Conservation (phyloP, 1,139 yeast species). For the Geotrichum australiense region DNA sequence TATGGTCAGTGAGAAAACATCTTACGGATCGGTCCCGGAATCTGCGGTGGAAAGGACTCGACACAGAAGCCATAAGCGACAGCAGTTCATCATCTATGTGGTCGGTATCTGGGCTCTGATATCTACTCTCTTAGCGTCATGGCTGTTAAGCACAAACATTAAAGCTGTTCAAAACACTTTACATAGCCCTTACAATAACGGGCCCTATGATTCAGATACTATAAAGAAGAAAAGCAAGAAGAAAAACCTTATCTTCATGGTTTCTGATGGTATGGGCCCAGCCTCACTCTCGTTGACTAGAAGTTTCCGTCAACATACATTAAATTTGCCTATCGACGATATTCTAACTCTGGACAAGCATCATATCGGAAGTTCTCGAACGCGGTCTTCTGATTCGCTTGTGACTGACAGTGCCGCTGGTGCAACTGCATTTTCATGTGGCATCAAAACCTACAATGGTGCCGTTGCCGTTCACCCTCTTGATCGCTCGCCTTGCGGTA, state of each 20-base stretch:
- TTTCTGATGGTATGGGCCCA: constrained; percentile 92
- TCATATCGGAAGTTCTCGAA: constrained; percentile 70
- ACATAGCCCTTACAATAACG: background rate
- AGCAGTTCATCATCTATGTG: constrained; percentile 10
- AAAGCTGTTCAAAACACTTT: background rate
- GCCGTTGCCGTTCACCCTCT: constrained; percentile 70
- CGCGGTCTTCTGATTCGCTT: constrained; percentile 62
- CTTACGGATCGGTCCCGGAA: constrained; percentile 1
- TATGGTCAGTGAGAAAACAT: background rate
- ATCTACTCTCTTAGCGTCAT: constrained; percentile 8
- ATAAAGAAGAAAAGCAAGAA: constrained; percentile 18
- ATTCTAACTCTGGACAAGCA: constrained; percentile 55
- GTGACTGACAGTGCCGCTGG: constrained; percentile 94
- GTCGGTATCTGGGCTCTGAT: constrained; percentile 15
- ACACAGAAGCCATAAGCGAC: constrained; percentile 8
- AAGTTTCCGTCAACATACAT: constrained; percentile 54
- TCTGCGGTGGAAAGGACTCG: background rate
- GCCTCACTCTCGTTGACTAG: constrained; percentile 72
- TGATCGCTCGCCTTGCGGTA: constrained; percentile 59
- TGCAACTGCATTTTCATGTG: constrained; percentile 85
- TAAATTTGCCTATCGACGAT: constrained; percentile 46
- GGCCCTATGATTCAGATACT: background rate
- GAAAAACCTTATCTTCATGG: constrained; percentile 73
- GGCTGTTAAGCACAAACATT: background rate
- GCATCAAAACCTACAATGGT: constrained; percentile 69